Percentiles rank a stretch among this genome's conserved stretches.
Conservation (phyloP, 768 basidiomycete species). For the Pleurotus djamor region DNA sequence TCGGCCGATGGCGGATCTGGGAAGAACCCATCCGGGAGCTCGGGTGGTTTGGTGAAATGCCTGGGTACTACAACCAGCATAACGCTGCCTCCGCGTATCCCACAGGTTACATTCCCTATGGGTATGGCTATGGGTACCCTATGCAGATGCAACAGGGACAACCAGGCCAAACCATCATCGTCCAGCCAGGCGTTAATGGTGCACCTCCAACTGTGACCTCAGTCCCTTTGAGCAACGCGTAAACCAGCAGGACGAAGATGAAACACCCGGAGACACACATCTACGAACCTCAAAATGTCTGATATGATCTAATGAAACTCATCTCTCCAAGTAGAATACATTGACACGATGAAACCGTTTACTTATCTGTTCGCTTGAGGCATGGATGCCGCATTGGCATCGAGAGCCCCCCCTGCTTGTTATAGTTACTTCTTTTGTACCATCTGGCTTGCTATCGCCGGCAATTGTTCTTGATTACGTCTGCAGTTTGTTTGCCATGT, state of each 20-base stretch:
- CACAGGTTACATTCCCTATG: conserved; percentile 27
- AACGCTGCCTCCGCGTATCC: conserved; percentile 24
- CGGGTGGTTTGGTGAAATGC: conserved; percentile 75
- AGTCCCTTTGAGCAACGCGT: conserved; percentile 37
- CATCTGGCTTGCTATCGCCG: not conserved
- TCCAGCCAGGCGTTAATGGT: conserved; percentile 66
- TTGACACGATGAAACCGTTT: not conserved
- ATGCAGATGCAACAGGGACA: conserved; percentile 33
- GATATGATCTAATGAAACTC: conserved; percentile 2
- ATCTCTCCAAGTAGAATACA: not conserved
- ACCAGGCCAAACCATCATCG: conserved; percentile 47
- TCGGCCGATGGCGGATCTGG: conserved; percentile 57
- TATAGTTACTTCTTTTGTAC: not conserved
- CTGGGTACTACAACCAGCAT: conserved; percentile 54
- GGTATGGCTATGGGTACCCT: conserved; percentile 27
- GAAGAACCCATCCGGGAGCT: conserved; percentile 61
- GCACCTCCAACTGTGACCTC: conserved; percentile 60
- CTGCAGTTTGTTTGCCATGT: not conserved
- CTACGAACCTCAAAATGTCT: not conserved
- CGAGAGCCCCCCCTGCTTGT: no score
- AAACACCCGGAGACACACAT: not conserved
- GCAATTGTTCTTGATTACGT: not conserved
- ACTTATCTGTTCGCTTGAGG: not conserved
- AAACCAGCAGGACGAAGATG: not conserved
- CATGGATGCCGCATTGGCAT: not conserved